Percentiles rank a stretch among this genome's conserved stretches.
phyloP scores from a whole-genome alignment of 208 protist genomes.

The Borovskyia barvae region DNA sequence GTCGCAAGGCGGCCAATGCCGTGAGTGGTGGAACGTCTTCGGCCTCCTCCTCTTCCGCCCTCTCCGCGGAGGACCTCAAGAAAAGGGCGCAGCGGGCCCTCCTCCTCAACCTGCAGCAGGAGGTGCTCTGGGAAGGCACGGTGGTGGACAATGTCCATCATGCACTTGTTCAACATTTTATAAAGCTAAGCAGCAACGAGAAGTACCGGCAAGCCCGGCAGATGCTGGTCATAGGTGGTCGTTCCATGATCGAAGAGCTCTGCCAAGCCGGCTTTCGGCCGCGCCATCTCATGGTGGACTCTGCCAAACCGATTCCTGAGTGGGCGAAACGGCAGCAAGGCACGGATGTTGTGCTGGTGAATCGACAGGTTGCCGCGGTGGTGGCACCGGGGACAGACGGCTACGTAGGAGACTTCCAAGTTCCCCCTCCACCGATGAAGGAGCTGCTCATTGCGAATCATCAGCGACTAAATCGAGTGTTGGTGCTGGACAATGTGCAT shows the following conservation, averaged over 20 bases:
- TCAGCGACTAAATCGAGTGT: conserved; percentile 74
- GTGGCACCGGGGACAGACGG: conserved; percentile 79
- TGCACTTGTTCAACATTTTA: conserved; percentile 77
- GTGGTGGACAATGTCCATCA: conserved; percentile 74
- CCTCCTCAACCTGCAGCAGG: conserved; percentile 70
- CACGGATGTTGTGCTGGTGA: conserved; percentile 64
- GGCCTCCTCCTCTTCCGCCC: neutral
- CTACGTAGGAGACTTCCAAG: conserved; percentile 85
- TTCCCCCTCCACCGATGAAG: conserved; percentile 75
- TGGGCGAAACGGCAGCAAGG: conserved; percentile 36
- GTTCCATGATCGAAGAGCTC: conserved; percentile 81
- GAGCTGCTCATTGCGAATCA: conserved; percentile 87
- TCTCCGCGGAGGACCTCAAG: conserved; percentile 65
- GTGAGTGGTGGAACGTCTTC: neutral
- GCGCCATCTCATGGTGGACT: conserved; percentile 66
- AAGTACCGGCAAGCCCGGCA: conserved; percentile 78
- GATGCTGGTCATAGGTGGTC: conserved; percentile 75
- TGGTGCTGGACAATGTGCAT: conserved; percentile 90
- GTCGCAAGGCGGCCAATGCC: conserved; percentile 7
- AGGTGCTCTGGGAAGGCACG: conserved; percentile 86
- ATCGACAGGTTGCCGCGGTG: conserved; percentile 42
- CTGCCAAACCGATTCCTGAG: conserved; percentile 51
- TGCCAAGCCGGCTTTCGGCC: conserved; percentile 61
- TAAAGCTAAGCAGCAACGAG: conserved; percentile 57
- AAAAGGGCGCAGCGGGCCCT: conserved; percentile 68